Evolutionary conservation across 306 rosid genomes (phyloP).

Genomic region (Sicyos edulis): DNA sequence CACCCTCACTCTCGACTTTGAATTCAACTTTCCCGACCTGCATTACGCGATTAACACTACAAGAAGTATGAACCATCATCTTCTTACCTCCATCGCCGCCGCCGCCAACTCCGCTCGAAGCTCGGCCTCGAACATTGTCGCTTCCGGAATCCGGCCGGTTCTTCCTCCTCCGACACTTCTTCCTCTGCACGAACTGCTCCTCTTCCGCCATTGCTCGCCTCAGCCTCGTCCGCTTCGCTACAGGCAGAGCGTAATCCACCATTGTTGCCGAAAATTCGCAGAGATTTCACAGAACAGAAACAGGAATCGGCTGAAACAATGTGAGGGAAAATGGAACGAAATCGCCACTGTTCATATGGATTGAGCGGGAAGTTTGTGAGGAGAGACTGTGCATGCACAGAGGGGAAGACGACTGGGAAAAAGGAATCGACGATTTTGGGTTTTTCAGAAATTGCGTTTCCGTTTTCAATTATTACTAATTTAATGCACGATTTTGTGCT

Average conservation of each 20-base stretch:
- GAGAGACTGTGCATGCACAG: neutral
- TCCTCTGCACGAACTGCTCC: conserved; percentile 14
- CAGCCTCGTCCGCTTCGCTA: conserved; percentile 29
- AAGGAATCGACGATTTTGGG: conserved; percentile 14
- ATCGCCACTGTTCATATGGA: neutral
- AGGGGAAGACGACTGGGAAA: neutral
- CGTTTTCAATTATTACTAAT: neutral
- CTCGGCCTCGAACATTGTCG: neutral
- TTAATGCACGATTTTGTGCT: neutral
- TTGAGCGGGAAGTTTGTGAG: neutral
- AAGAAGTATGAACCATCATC: neutral
- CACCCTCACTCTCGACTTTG: neutral
- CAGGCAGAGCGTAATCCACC: conserved; percentile 15
- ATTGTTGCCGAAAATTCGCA: neutral
- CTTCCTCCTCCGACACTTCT: conserved; percentile 4
- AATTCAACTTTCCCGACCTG: neutral
- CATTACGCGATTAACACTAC: neutral
- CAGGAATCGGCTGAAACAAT: neutral
- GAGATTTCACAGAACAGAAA: neutral
- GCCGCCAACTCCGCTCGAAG: neutral
- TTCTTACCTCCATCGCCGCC: neutral
- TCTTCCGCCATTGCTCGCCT: neutral
- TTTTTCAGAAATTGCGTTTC: conserved; percentile 1
- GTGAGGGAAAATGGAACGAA: neutral
- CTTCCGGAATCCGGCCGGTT: neutral